Evolutionary conservation across 768 basidiomycete genomes (phyloP).

Genomic region (Krasilnikovozyma curviuscula): DNA sequence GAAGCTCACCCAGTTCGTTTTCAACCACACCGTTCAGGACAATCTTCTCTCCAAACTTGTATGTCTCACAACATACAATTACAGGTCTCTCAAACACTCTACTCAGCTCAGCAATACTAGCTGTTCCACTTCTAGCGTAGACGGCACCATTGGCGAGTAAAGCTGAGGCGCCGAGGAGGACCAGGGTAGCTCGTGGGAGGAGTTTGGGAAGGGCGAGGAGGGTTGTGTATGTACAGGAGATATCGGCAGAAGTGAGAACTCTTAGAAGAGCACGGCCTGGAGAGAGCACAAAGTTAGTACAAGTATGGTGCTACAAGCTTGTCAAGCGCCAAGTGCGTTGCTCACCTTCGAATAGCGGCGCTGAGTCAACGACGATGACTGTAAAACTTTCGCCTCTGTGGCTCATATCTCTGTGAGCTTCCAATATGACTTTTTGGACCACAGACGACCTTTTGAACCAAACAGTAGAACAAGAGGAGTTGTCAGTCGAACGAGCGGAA

Average conservation of each 20-base stretch:
- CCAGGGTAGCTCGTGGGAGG: conserved; percentile 60
- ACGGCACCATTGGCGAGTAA: conserved; percentile 87
- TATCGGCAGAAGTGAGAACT: conserved; percentile 44
- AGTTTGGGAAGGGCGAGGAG: conserved; percentile 42
- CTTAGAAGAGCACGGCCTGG: conserved; percentile 60
- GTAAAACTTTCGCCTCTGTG: conserved; percentile 37
- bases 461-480: not conserved
- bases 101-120: conserved; percentile 89
- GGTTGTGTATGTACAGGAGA: conserved; percentile 81
- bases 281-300: not conserved
- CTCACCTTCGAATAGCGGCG: conserved; percentile 73
- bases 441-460: conserved; percentile 57
- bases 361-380: conserved; percentile 84
- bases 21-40: conserved; percentile 85
- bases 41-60: conserved; percentile 87
- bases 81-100: conserved; percentile 76
- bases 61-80: conserved; percentile 92
- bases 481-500: no score
- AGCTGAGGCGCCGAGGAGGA: conserved; percentile 83
- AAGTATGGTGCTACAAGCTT: no score
- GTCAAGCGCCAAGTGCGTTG: not conserved
- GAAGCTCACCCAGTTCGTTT: conserved; percentile 68
- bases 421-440: conserved; percentile 70
- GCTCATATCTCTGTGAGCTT: conserved; percentile 53
- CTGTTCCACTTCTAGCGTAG: conserved; percentile 83